phyloP scores from a whole-genome alignment of 257 asterid genomes.

The Solanum corneliomulleri region DNA sequence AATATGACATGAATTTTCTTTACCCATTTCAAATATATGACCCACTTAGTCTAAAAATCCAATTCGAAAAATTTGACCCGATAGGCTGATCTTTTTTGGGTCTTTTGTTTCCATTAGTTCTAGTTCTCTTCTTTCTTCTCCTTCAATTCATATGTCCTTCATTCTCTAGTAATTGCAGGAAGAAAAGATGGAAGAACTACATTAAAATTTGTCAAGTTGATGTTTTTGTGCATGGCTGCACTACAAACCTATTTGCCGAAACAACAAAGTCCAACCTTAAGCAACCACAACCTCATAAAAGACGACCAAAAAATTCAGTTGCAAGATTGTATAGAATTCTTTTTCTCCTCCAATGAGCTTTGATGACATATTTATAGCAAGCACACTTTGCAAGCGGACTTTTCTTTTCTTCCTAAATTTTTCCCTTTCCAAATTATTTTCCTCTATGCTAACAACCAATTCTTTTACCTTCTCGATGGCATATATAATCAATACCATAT shows the following conservation, averaged over 20 bases:
- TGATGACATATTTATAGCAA: conserved; percentile 83
- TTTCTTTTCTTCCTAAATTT: conserved; percentile 42
- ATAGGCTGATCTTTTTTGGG: too few relatives aligned
- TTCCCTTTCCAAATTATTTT: conserved; percentile 55
- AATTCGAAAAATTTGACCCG: too few relatives aligned
- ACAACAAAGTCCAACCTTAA: background rate
- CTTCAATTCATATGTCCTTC: too few relatives aligned
- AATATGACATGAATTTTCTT: too few relatives aligned
- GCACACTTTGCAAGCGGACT: conserved; percentile 88
- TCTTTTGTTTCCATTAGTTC: too few relatives aligned
- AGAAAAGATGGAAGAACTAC: too few relatives aligned
- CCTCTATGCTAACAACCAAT: conserved; percentile 77
- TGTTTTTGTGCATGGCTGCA: too few relatives aligned
- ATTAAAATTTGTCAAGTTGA: too few relatives aligned
- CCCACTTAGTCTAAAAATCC: too few relatives aligned
- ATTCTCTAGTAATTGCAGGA: too few relatives aligned
- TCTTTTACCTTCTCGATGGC: conserved; percentile 73
- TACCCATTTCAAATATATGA: too few relatives aligned
- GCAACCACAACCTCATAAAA: background rate
- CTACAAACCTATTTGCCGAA: background rate
- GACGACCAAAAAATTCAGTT: background rate
- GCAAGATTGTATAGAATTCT: conserved; percentile 33
- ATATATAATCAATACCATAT: conserved; percentile 29
- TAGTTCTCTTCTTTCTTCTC: too few relatives aligned
- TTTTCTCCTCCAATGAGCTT: conserved; percentile 99